Percentiles rank a stretch among this genome's conserved stretches.
phyloP scores from a whole-genome alignment of 495 filamentous ascomycete genomes.

The Beverwykella pulmonaria region DNA sequence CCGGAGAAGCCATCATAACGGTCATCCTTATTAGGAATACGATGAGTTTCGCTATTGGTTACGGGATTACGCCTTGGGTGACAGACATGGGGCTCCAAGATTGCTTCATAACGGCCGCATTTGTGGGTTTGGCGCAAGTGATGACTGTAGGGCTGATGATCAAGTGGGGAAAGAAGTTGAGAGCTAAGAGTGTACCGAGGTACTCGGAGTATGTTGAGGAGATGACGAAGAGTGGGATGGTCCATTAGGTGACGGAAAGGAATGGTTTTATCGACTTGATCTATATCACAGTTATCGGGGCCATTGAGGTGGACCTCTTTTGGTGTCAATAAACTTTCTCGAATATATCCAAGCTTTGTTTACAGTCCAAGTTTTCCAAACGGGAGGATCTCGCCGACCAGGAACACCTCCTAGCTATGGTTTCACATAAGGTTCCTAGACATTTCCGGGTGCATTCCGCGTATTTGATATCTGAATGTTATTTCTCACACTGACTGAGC shows the following conservation, averaged over 20 bases:
- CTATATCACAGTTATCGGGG: too few species aligned
- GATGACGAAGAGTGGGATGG: constrained; percentile 45
- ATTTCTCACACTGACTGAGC: too few species aligned
- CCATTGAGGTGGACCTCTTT: too few species aligned
- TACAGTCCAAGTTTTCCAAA: too few species aligned
- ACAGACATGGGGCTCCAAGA: constrained; percentile 62
- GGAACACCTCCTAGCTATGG: too few species aligned
- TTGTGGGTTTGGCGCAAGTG: constrained; percentile 59
- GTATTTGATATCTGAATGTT: too few species aligned
- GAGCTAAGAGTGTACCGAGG: constrained; percentile 45
- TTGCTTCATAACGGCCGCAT: constrained; percentile 65
- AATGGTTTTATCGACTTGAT: not conserved
- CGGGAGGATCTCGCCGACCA: too few species aligned
- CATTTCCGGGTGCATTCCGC: too few species aligned
- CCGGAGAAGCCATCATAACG: constrained; percentile 64
- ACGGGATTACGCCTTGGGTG: constrained; percentile 68
- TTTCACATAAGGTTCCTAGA: too few species aligned
- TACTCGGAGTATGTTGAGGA: constrained; percentile 51
- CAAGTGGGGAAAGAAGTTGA: constrained; percentile 54
- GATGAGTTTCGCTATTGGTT: constrained; percentile 64
- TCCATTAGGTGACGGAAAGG: constrained; percentile 39
- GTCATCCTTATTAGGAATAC: constrained; percentile 69
- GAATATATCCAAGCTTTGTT: too few species aligned
- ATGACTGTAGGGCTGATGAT: constrained; percentile 60
- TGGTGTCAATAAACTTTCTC: too few species aligned